Base-by-base conservation (phyloP, 2,329 filamentous ascomycete genomes). In the Pseudovirgaria hyperparasitica region DNA sequence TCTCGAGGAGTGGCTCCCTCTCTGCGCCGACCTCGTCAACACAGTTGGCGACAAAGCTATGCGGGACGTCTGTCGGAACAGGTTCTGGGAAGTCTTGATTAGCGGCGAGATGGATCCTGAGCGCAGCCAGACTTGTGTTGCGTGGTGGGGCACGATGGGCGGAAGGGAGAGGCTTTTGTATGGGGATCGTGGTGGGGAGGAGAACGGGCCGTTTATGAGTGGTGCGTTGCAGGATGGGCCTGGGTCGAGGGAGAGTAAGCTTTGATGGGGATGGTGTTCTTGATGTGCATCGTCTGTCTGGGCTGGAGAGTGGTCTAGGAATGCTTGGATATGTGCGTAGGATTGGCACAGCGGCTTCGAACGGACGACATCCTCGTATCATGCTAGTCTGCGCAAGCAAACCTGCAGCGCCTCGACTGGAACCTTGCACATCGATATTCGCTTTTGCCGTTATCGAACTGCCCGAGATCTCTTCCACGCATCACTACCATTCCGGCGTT, bases 51-150 rank as follows among this genome's bases (percentile, higher is more conserved):
- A 84, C 35, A 54, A 62, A 1, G 50, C 43, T 4, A 71, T 86
- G 60, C 65, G 74, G 22, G 66, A 74, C 24, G 58, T 63, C 3
- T 81, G 76, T 19, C 73, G 75, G 45, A 66, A 72, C 36, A 63
- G 84, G 26, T 79, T 92, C 50, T 85, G 81, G 75, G 76, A 90
- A 31, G 67, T 84, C 3, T 55, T 93, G 7, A 76, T 76, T 21
- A 75, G 69, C 40, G 84, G 84, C 4, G 84, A 92, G 57, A 79
- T 93, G 72, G 85, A 93, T 52, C 76, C 92, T 14, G 81, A 92
- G 47, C 68, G 84, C 33, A 77, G 82, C 5, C 72, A 76, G 21
- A 66, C 80, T 17, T 84, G 78, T 25, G 79, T 92, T 11, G 71
- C 72, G 2, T 94, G 86, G 86, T 93, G 86, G 86, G 80, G 74